These are phyloP conservation scores for Magnolia officinalis DNA, from an alignment of 164 flowering plant genomes.

Conservation along the genomic window DNA sequence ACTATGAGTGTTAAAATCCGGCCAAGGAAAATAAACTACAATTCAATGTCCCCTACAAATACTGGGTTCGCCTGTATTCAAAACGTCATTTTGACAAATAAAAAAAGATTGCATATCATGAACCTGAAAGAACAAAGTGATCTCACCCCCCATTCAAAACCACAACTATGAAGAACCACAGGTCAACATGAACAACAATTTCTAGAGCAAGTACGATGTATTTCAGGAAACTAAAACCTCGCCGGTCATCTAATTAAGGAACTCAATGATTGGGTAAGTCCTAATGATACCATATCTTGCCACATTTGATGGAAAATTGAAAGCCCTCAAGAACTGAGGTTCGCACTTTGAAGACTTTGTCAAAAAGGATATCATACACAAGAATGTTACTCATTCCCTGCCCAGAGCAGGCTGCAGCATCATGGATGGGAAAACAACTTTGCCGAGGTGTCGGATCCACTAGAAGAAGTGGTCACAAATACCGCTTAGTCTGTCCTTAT, in stretches of 20 bases:
- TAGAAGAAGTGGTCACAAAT: constrained; percentile 1
- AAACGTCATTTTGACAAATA: not conserved
- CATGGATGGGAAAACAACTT: constrained; percentile 9
- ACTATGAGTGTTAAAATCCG: not conserved
- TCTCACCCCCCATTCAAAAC: not conserved
- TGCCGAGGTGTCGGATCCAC: constrained; percentile 6
- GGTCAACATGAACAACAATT: not conserved
- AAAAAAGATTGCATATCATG: not conserved
- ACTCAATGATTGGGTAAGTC: constrained; percentile 6
- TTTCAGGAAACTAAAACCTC: not conserved
- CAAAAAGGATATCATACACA: constrained; percentile 34
- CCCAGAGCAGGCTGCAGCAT: constrained; percentile 24
- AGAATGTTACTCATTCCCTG: constrained; percentile 21
- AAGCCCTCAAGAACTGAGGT: not conserved
- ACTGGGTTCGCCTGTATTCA: not conserved
- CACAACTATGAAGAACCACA: not conserved
- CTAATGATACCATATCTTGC: not conserved
- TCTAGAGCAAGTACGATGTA: not conserved
- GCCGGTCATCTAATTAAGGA: not conserved
- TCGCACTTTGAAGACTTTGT: not conserved
- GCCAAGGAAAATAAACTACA: not conserved
- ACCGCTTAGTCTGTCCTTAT: constrained; percentile 13
- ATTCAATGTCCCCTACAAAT: not conserved
- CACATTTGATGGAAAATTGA: constrained; percentile 9
- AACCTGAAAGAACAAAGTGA: not conserved